These are phyloP conservation scores for Hericium alpestre DNA, from an alignment of 768 basidiomycete genomes.

Conservation along the genomic window DNA sequence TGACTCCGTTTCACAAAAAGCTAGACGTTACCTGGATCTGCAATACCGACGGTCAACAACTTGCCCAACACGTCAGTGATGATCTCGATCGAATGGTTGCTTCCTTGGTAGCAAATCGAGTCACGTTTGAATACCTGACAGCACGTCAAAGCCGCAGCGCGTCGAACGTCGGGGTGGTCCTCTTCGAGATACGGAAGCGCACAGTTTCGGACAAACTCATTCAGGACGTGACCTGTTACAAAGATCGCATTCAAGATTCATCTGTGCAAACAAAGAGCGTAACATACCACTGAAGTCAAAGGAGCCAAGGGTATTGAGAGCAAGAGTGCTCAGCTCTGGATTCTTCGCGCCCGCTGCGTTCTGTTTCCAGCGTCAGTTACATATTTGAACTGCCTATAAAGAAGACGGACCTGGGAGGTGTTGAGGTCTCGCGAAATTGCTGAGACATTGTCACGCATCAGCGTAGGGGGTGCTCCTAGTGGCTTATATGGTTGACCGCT, in stretches of 20 bases:
- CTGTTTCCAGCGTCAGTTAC: not conserved
- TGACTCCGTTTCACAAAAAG: not conserved
- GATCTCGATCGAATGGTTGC: conserved; percentile 91
- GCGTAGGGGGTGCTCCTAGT: conserved; percentile 68
- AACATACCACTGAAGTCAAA: conserved; percentile 87
- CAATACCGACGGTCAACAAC: conserved; percentile 86
- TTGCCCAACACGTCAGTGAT: conserved; percentile 98
- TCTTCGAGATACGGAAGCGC: conserved; percentile 92
- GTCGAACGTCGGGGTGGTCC: conserved; percentile 77
- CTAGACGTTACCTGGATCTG: conserved; percentile 78
- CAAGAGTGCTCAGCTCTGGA: conserved; percentile 66
- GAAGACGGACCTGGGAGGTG: conserved; percentile 32
- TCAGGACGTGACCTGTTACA: conserved; percentile 71
- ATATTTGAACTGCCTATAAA: not conserved
- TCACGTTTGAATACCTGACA: conserved; percentile 88
- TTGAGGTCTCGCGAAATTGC: conserved; percentile 41
- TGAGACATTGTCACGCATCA: conserved; percentile 43
- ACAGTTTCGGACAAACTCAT: conserved; percentile 89
- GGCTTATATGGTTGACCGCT: conserved; percentile 81
- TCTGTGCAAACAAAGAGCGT: not conserved
- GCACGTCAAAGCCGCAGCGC: conserved; percentile 85
- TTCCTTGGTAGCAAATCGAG: conserved; percentile 92
- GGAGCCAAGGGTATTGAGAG: conserved; percentile 74
- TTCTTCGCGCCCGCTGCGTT: conserved; percentile 36
- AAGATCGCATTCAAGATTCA: conserved; percentile 1